Conservation (phyloP, 2,329 filamentous ascomycete genomes). For the Paracoccidioides lutzii region DNA sequence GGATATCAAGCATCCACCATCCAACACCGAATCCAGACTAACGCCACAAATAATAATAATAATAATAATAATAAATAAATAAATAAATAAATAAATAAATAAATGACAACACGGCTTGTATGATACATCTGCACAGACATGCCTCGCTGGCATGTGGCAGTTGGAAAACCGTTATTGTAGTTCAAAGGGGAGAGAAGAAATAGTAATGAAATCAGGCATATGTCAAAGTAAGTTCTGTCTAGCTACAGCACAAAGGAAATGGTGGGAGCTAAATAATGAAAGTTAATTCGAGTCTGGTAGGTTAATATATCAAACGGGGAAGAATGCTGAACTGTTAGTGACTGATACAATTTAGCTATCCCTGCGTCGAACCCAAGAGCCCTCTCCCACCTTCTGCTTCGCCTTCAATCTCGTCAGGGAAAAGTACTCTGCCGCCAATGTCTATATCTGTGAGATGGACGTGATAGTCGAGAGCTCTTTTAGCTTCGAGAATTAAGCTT, state of each 20-base stretch:
- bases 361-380: slow-evolving; percentile 20
- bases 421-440: slow-evolving; percentile 66
- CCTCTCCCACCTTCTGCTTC: slow-evolving; percentile 22
- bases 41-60: not conserved
- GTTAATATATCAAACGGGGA: not conserved
- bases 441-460: slow-evolving; percentile 68
- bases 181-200: not conserved
- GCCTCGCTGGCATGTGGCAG: not conserved
- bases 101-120: not conserved
- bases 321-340: not conserved
- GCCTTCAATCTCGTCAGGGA: slow-evolving; percentile 48
- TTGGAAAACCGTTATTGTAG: not conserved
- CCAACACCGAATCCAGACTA: not conserved
- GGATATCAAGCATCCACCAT: not conserved
- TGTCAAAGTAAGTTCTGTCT: not conserved
- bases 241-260: not conserved
- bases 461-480: slow-evolving; percentile 71
- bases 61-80: not conserved
- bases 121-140: not conserved
- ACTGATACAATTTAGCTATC: not conserved
- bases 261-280: not conserved
- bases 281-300: not conserved
- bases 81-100: no score
- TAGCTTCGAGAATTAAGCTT: slow-evolving; percentile 75
- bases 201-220: not conserved